These are phyloP conservation scores for Orbilia oligospora DNA, from an alignment of 2,329 filamentous ascomycete genomes.

Conservation along the genomic window DNA sequence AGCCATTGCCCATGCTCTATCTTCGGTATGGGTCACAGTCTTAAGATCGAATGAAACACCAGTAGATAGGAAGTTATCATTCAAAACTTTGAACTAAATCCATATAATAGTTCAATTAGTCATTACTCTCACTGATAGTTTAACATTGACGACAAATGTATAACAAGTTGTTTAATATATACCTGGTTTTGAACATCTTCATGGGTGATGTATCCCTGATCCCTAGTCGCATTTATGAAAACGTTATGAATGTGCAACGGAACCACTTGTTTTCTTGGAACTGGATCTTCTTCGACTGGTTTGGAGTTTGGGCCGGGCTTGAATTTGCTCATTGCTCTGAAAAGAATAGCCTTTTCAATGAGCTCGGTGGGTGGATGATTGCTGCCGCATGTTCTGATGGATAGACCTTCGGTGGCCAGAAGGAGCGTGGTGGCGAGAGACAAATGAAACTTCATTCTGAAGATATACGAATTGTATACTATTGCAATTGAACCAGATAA, in stretches of 20 bases:
- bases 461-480: not conserved
- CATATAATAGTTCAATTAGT: not conserved
- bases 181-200: conserved; percentile 39
- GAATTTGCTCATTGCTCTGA: conserved; percentile 11
- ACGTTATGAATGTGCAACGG: conserved; percentile 43
- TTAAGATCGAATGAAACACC: conserved; percentile 29
- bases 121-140: not conserved
- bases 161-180: too few relatives aligned
- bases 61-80: conserved; percentile 33
- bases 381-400: conserved; percentile 26
- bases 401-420: conserved; percentile 1
- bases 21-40: conserved; percentile 28
- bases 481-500: not conserved
- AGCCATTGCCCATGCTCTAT: conserved; percentile 24
- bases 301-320: conserved; percentile 9
- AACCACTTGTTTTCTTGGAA: conserved; percentile 5
- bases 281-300: not conserved
- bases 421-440: conserved; percentile 10
- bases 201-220: conserved; percentile 32
- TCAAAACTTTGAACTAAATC: conserved; percentile 32
- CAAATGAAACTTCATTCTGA: conserved; percentile 13
- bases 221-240: conserved; percentile 5
- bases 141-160: too few relatives aligned
- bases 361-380: conserved; percentile 17
- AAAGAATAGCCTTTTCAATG: conserved; percentile 27